Evolutionary conservation across 208 protist genomes (phyloP), one percentile per base, ranked within the genome.

Genomic region (Phytomonas sp.): DNA sequence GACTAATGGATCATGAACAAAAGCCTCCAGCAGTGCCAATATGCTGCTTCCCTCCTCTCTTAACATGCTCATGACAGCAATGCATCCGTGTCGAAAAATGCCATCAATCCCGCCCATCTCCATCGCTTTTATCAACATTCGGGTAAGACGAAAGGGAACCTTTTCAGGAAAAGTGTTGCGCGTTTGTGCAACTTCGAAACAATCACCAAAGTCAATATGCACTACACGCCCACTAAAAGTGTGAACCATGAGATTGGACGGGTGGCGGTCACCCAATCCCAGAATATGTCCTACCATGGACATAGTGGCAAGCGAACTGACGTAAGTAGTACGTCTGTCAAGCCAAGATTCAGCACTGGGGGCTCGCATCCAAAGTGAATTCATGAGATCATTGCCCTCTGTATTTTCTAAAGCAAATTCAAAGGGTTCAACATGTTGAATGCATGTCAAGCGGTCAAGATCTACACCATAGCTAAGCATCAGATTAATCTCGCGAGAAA

Each of bases 151-250:
- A 93, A 99, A 99, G 4, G 99, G 99, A 19, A 99, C 94, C 67
- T 97, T 97, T 80, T 99, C 99, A 2, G 99, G 99, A 70, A 96
- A 99, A 36, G 98, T 97, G 31, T 97, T 95, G 63, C 99, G 81
- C 19, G 94, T 84, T 87, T 99, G 98, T 4, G 99, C 98, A 12
- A 98, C 97, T 75, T 99, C 99, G 81, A 99, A 99, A 80, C 99
- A 99, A 80, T 99, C 99, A 75, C 99, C 99, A 88, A 99, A 99
- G 91, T 99, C 99, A 81, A 99, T 99, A 89, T 99, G 99, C 61
- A 99, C 87, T 29, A 99, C 92, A 66, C 99, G 97, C 62, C 99
- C 98, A 61, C 97, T 98, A 71, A 95, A 87, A 31, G 97, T 88
- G 79, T 99, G 93, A 16, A 99, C 88, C 98, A 99, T 99, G 14